Evolutionary conservation across 2,329 filamentous ascomycete species (phyloP).

Genomic region (Aspergillus ustus): DNA sequence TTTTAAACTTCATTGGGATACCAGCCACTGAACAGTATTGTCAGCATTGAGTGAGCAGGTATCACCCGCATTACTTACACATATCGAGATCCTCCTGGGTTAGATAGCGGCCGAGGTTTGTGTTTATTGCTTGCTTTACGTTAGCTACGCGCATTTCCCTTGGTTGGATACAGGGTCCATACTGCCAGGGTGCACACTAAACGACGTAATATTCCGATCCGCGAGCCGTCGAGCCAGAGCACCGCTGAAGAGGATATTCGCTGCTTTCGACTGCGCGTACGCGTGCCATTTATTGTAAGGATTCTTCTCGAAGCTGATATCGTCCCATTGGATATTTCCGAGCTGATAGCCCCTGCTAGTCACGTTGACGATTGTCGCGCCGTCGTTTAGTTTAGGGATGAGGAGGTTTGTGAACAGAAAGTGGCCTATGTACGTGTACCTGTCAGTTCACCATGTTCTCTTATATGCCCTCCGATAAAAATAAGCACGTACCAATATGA

Average conservation of each 20-base stretch:
- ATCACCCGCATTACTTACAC: not conserved
- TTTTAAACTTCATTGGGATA: not conserved
- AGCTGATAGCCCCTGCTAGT: slow-evolving; percentile 4
- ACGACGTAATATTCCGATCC: not conserved
- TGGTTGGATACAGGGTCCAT: not conserved
- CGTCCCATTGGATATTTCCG: not conserved
- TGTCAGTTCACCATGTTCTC: not conserved
- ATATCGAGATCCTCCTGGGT: slow-evolving; percentile 4
- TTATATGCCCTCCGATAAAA: too few relatives aligned
- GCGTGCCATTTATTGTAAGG: slow-evolving; percentile 15
- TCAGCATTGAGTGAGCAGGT: not conserved
- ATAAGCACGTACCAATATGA: slow-evolving; percentile 3
- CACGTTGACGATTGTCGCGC: slow-evolving; percentile 6
- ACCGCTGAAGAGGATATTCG: slow-evolving; percentile 9
- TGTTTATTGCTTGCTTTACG: not conserved
- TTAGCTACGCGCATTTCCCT: not conserved
- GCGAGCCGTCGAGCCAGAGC: slow-evolving; percentile 1
- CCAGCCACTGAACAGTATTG: not conserved
- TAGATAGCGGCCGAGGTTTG: slow-evolving; percentile 4
- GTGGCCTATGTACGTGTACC: not conserved
- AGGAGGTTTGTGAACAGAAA: slow-evolving; percentile 5
- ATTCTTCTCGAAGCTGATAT: slow-evolving; percentile 2
- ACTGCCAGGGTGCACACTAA: slow-evolving; percentile 9
- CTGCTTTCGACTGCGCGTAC: slow-evolving; percentile 10
- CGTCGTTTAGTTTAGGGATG: not conserved